These are phyloP conservation scores for Globisporangium iwayamae DNA, from an alignment of 352 stramenopile species.

Conservation along the genomic window DNA sequence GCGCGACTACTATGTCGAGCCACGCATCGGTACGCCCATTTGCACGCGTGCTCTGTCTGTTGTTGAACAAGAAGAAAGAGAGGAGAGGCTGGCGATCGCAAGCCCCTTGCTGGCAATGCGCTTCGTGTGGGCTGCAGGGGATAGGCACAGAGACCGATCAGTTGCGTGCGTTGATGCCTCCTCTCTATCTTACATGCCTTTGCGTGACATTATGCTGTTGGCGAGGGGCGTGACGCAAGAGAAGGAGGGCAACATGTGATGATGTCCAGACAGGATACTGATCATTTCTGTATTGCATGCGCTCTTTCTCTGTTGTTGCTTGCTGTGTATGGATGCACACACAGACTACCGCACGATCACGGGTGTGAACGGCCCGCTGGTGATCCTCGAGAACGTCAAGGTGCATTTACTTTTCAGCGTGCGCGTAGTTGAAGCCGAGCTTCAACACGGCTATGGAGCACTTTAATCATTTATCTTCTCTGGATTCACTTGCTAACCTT, in stretches of 20 bases:
- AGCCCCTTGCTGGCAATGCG: neutral
- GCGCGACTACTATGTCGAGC: slow-evolving; percentile 85
- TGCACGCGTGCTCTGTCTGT: neutral
- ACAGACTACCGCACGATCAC: slow-evolving; percentile 97
- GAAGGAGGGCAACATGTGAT: no score
- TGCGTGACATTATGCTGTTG: no score
- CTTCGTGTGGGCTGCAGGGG: no score
- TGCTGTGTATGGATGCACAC: neutral
- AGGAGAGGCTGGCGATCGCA: neutral
- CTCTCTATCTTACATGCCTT: no score
- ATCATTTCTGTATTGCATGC: neutral
- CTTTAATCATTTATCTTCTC: neutral
- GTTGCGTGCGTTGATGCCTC: no score
- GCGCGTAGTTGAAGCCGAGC: neutral
- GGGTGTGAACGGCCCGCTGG: slow-evolving; percentile 97
- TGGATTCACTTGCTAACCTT: neutral
- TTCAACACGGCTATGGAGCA: neutral
- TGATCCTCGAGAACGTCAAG: slow-evolving; percentile 99
- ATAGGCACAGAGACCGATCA: no score
- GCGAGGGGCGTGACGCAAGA: no score
- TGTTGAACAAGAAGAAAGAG: neutral
- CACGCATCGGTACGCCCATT: slow-evolving; percentile 58
- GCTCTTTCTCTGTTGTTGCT: slow-evolving; percentile 12
- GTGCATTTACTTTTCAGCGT: slow-evolving; percentile 30
- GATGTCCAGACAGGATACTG: no score